Evolutionary conservation across 768 basidiomycete genomes (phyloP), one percentile per base, ranked within the genome.

Genomic region (Lactarius hatsudake): DNA sequence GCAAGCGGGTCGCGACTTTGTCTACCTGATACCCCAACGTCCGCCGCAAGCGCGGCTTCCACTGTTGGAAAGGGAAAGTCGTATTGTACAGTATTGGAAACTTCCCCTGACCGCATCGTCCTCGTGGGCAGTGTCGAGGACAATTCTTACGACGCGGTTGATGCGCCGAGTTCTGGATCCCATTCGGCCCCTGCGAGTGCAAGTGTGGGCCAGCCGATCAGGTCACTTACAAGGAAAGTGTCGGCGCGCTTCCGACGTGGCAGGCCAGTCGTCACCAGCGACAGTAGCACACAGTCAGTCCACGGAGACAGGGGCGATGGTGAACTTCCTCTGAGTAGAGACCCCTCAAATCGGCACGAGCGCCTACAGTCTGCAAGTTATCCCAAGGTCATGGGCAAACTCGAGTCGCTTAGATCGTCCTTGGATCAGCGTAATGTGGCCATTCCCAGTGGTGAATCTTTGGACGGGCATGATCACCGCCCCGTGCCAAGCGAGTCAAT

Each of bases 141-240:
- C 40, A 40, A 26, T 38, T 8, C 28, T 36, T 15, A 7, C 34
- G 32, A 38, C n/a, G 48, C 26, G n/a, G 38, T 34, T 42, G n/a
- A 32, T 23, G 43, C 17, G 10, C 13, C 34, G 17, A 23, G 32
- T 38, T 32, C 56, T 26, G 65, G n/a, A 15, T 38, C 28, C 40
- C 55, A 30, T 28, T 51, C 68, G 18, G 58, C 57, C 26, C 30
- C 64, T 17, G 40, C 57, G 28, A 15, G 36, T 28, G 12, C 34
- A 23, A 45, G 40, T 15, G 51, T 13, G 51, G 8, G 28, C 38
- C 59, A 54, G 53, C 54, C 59, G 15, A 45, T 60, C 59, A 64
- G 55, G 20, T 63, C 65, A 5, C 68, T 71, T 13, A 60, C 68
- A 51, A 69, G 70, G n/a, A 71, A 71, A 32, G 51, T 69, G 10